A percentile compares a stretch with the other conserved stretches of the same genome.
phyloP scores from a whole-genome alignment of 2,329 filamentous ascomycete genomes.

The Tolypocladium tundrense region DNA sequence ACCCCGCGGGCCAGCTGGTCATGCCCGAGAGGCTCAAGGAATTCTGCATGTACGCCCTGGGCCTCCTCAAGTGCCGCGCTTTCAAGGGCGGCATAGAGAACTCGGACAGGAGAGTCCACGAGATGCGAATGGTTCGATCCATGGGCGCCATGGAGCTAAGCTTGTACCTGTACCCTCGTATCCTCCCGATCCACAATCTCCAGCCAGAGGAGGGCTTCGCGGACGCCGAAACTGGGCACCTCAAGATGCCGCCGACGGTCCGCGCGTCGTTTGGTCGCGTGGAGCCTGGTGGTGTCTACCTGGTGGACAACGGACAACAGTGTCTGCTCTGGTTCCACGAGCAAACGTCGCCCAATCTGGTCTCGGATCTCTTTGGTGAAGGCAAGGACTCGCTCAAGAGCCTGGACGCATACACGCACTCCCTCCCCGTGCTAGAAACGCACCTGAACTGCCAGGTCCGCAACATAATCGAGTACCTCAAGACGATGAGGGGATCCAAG shows the following conservation, averaged over 20 bases:
- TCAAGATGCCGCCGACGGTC: slow-evolving; percentile 71
- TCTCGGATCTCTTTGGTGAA: slow-evolving; percentile 82
- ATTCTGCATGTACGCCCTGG: slow-evolving; percentile 91
- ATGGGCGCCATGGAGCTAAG: slow-evolving; percentile 82
- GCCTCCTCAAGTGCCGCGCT: slow-evolving; percentile 78
- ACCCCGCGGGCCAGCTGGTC: slow-evolving; percentile 86
- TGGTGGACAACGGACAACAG: slow-evolving; percentile 91
- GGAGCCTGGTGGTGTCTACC: slow-evolving; percentile 86
- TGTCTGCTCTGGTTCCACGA: slow-evolving; percentile 87
- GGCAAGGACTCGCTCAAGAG: slow-evolving; percentile 58
- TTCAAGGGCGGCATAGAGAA: slow-evolving; percentile 91
- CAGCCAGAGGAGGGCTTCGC: slow-evolving; percentile 82
- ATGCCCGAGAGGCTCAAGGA: slow-evolving; percentile 95
- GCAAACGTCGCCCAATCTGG: slow-evolving; percentile 83
- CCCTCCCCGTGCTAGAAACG: slow-evolving; percentile 76
- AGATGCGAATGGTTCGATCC: slow-evolving; percentile 79
- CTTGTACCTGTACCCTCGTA: slow-evolving; percentile 88
- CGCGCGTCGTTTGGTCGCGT: slow-evolving; percentile 80
- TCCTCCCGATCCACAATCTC: slow-evolving; percentile 86
- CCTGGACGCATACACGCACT: slow-evolving; percentile 72
- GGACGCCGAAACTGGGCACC: slow-evolving; percentile 73
- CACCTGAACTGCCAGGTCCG: slow-evolving; percentile 91
- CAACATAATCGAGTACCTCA: slow-evolving; percentile 83
- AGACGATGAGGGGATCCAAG: slow-evolving; percentile 72
- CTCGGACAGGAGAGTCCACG: slow-evolving; percentile 81